These are phyloP conservation scores for Beauveria scarabaeidicola DNA, from an alignment of 2,329 filamentous ascomycete genomes.

Conservation along the genomic window DNA sequence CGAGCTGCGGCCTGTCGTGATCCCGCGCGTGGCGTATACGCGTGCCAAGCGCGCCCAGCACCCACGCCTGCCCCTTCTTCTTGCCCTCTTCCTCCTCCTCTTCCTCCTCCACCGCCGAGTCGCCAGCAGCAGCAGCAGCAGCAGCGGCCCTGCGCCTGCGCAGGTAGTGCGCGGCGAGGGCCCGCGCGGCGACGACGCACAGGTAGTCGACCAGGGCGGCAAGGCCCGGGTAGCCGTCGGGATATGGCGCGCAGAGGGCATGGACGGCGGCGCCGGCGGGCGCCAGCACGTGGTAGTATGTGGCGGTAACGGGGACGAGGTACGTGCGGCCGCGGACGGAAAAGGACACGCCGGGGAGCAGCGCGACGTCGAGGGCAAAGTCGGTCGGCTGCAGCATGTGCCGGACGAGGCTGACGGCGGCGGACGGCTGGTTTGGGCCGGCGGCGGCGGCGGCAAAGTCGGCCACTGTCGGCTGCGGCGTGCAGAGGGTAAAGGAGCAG, in stretches of 20 bases:
- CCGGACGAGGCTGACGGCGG: slow-evolving; percentile 37
- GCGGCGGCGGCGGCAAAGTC: slow-evolving; percentile 18
- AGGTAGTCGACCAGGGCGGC: slow-evolving; percentile 39
- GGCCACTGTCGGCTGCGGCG: slow-evolving; percentile 24
- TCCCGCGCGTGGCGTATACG: slow-evolving; percentile 22
- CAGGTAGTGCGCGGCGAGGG: slow-evolving; percentile 29
- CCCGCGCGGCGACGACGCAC: slow-evolving; percentile 32
- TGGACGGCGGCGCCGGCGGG: slow-evolving; percentile 29
- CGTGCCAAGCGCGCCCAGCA: slow-evolving; percentile 24
- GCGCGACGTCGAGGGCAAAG: slow-evolving; percentile 34
- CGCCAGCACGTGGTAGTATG: slow-evolving; percentile 36
- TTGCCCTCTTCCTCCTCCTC: background rate
- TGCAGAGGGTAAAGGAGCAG: slow-evolving; percentile 34
- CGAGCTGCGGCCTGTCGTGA: slow-evolving; percentile 13
- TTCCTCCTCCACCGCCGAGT: background rate
- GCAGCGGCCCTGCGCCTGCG: slow-evolving; percentile 14
- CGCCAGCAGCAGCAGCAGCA: too few relatives aligned
- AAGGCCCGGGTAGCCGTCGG: slow-evolving; percentile 36
- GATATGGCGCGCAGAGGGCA: slow-evolving; percentile 33
- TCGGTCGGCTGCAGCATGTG: slow-evolving; percentile 33
- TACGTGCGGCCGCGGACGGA: slow-evolving; percentile 37
- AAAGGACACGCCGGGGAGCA: slow-evolving; percentile 35
- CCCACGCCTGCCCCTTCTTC: slow-evolving; percentile 17
- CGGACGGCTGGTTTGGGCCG: slow-evolving; percentile 28
- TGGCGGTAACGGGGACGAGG: slow-evolving; percentile 34